Base-by-base conservation (phyloP, 345 rosid species). In the Hibiscus syriacus region DNA sequence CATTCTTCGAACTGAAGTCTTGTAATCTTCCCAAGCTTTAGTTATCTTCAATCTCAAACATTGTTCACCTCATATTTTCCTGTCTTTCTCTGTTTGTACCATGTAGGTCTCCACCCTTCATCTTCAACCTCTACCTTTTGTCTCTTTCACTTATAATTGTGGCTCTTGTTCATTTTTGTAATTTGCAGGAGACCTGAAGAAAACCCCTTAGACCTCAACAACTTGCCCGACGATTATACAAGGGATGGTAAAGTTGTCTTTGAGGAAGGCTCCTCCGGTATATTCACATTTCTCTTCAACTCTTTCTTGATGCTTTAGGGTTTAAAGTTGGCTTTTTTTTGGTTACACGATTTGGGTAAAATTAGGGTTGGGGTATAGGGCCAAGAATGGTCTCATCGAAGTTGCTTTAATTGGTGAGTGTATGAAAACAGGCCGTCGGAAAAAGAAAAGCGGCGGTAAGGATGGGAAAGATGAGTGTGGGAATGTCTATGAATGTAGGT, bases 401-500 rank as follows among this genome's bases (percentile, higher is more conserved):
- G 77, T 77, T 81, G 65, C 73, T 78, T 78, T 71, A 73, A 79
- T 62, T 76, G 78, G 79, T 67, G 5, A 73, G 49, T 39, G 53
- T 68, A 22, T 68, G 48, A 20, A 38, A 17, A 67, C 77, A 82
- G 84, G 85, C 53, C 67, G 54, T 60, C 77, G 78, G 77, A 84
- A 80, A 81, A 80, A 82, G 89, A 86, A 78, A 83, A 85, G 76
- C 84, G 84, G 83, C 82, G 84, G 66, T 17, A 85, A 81, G 82
- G 88, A 86, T 71, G 90, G 89, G 73, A 87, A 88, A 82, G 96
- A 94, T 73, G 98, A 90, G 80, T 76, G 88, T 27, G 92, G 85
- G 76, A 90, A 86, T 79, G 90, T 86, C 81, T 95, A 95, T 45
- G 90, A 92, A 80, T 95, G 98, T 80, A 86, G 99, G 90, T 95